A percentile compares a stretch with the other conserved stretches of the same genome.
phyloP scores from a whole-genome alignment of 306 rosid genomes.

The Quercus suber region DNA sequence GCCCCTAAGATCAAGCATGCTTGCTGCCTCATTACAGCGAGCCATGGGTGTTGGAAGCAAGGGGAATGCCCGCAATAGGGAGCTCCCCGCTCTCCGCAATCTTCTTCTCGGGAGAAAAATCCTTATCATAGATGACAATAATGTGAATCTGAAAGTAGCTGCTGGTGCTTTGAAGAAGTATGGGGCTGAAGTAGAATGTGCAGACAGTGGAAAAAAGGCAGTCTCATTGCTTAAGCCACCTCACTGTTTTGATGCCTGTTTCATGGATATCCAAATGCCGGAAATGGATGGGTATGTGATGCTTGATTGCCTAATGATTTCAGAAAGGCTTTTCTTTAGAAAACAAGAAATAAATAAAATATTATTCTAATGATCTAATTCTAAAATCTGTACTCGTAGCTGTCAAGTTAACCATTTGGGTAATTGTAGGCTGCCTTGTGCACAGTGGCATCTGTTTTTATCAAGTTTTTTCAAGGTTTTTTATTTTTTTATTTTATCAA shows the following conservation, averaged over 20 bases:
- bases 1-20: slow-evolving; percentile 92
- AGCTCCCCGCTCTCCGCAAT: slow-evolving; percentile 65
- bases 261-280: slow-evolving; percentile 99
- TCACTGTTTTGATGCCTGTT: slow-evolving; percentile 85
- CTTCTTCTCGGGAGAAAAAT: slow-evolving; percentile 81
- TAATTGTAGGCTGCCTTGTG: slow-evolving; percentile 8
- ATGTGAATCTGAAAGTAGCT: slow-evolving; percentile 87
- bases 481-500: not conserved
- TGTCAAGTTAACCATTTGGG: not conserved
- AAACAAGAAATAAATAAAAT: not conserved
- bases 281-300: slow-evolving; percentile 91
- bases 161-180: slow-evolving; percentile 87
- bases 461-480: not conserved
- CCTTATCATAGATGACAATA: slow-evolving; percentile 84
- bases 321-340: not conserved
- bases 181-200: slow-evolving; percentile 90
- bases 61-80: slow-evolving; percentile 64
- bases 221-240: slow-evolving; percentile 72
- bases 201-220: slow-evolving; percentile 70
- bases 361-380: not conserved
- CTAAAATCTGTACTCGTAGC: not conserved
- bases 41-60: slow-evolving; percentile 71
- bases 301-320: not conserved
- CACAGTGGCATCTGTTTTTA: not conserved
- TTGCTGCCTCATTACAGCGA: slow-evolving; percentile 80